Evolutionary conservation across 2,329 filamentous ascomycete genomes (phyloP).

Genomic region (Alternaria dauci): DNA sequence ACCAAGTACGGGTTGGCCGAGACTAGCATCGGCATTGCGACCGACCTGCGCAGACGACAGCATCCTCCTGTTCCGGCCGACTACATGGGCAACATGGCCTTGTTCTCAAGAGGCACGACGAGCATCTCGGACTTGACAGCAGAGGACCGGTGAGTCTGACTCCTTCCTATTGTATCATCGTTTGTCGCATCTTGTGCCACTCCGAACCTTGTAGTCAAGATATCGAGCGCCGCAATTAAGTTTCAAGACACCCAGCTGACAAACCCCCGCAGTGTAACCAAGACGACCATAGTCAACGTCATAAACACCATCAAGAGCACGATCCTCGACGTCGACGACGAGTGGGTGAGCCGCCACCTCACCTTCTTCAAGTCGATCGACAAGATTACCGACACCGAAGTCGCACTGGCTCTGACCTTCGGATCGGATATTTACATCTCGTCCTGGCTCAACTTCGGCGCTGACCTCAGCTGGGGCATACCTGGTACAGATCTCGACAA

Average conservation of each 20-base stretch:
- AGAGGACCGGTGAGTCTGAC: conserved; percentile 41
- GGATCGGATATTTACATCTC: conserved; percentile 48
- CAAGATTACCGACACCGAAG: conserved; percentile 42
- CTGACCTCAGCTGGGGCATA: conserved; percentile 45
- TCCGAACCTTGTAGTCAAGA: conserved; percentile 8
- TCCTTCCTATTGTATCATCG: conserved; percentile 4
- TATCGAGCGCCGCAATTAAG: conserved; percentile 7
- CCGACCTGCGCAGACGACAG: conserved; percentile 41
- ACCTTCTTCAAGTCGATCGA: conserved; percentile 42
- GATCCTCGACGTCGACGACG: conserved; percentile 41
- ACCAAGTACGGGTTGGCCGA: conserved; percentile 26
- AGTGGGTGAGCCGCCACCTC: conserved; percentile 43
- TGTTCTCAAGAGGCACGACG: conserved; percentile 41
- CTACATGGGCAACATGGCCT: conserved; percentile 47
- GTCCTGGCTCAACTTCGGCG: conserved; percentile 48
- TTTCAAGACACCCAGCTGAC: conserved; percentile 17
- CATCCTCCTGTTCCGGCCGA: conserved; percentile 31
- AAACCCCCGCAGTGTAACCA: conserved; percentile 40
- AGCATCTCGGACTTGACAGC: conserved; percentile 34
- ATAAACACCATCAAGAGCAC: conserved; percentile 38
- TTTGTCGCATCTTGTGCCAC: conserved; percentile 15
- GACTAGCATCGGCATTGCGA: conserved; percentile 43
- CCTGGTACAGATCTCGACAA: conserved; percentile 40
- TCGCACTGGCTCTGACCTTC: conserved; percentile 38
- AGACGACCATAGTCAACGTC: conserved; percentile 39